phyloP scores from a whole-genome alignment of 108 stramenopile genomes.

The Bacterosira constricta region DNA sequence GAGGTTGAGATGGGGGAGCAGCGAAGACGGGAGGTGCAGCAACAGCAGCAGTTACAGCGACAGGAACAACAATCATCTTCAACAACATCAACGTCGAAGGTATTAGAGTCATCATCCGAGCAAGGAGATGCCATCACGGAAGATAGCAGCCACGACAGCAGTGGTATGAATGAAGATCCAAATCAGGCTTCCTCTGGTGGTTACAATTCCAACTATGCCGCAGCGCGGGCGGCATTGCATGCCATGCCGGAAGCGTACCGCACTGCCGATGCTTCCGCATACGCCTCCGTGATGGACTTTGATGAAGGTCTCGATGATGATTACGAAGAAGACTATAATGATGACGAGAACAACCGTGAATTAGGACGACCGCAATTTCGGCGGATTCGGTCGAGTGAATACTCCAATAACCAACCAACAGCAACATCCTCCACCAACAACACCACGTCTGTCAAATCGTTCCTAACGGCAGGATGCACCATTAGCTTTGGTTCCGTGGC shows the following conservation, averaged over 20 bases:
- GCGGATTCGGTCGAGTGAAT: background rate
- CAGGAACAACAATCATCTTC: background rate
- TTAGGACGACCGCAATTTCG: background rate
- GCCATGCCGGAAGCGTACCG: constrained; percentile 79
- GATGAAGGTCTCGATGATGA: constrained; percentile 79
- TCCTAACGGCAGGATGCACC: constrained; percentile 59
- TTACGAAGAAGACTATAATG: constrained; percentile 66
- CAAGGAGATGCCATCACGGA: background rate
- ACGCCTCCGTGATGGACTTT: constrained; percentile 57
- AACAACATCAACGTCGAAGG: background rate
- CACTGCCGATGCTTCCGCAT: constrained; percentile 68
- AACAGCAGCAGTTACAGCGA: too few species aligned
- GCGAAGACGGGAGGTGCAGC: constrained; percentile 9
- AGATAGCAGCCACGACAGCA: background rate
- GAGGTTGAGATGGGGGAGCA: constrained; percentile 16
- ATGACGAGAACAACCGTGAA: constrained; percentile 8
- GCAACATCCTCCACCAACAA: constrained; percentile 11
- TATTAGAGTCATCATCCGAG: background rate
- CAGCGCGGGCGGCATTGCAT: constrained; percentile 18
- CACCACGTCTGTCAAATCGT: constrained; percentile 63
- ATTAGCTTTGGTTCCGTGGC: constrained; percentile 83
- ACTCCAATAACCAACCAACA: background rate
- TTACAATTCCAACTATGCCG: constrained; percentile 23
- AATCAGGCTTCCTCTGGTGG: background rate
- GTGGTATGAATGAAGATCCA: background rate